Evolutionary conservation across 805 yeast genomes (phyloP), one percentile per base, ranked within the genome.

Genomic region (Yarrowia hollandica): DNA sequence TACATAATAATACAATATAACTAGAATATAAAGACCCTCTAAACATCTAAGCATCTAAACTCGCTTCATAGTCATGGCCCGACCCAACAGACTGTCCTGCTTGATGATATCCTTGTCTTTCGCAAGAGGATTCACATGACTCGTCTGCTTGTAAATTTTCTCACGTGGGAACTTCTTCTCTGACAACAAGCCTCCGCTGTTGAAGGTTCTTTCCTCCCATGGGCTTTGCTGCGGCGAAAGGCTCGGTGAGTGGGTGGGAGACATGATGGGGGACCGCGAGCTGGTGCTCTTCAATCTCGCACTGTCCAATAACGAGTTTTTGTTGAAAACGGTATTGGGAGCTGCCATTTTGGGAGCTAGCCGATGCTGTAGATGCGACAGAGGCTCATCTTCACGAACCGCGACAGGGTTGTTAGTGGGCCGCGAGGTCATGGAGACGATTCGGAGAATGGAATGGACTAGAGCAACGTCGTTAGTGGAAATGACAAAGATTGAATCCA

Each of bases 91-190:
- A 26, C 35, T 25, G 10, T 52, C 58, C 44, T 52, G 58, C 26
- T 52, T 52, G 58, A 52, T 52, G n/a, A 52, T 52, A 16, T 52
- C 58, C 25, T 28, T 34, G n/a, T 52, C 58, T 19, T 37, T 35
- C 23, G 58, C 58, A 44, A 52, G 21, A 2, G 58, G 58, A 19
- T 52, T 52, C 9, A 52, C 16, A 11, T 52, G 44, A 38, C 10
- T 26, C 2, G 31, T 52, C 16, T 52, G 44, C 15, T 35, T 35
- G 42, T 7, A 52, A 12, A 52, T 28, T 18, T 52, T 52, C 14
- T 52, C 58, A 0, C 34, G 16, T 1, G 58, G 44, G 10, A 52
- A 52, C 44, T 37, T 52, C 10, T 25, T 30, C 5, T 52, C 58
- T 5, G 44, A 35, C 26, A 52, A n/a, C 18, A 52, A 11, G 4